Evolutionary conservation across 73 alveolate species (phyloP).

Genomic region (Urostyla sp.): DNA sequence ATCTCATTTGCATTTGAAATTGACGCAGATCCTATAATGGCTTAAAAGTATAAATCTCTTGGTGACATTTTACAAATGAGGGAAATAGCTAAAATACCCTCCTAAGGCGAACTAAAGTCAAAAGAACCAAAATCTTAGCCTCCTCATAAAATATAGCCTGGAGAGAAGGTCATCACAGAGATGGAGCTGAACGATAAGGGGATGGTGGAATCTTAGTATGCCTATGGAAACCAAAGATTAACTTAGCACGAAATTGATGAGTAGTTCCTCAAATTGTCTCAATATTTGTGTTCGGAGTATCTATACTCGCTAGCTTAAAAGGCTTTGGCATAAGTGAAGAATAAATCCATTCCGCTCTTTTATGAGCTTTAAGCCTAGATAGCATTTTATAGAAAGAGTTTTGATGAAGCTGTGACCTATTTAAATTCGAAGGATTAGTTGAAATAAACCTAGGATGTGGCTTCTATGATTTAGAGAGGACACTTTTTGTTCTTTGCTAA

Average conservation of each 20-base stretch:
- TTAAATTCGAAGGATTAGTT: conserved; percentile 56
- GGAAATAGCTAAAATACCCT: conserved; percentile 53
- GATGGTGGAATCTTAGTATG: conserved; percentile 1
- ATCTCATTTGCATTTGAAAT: conserved; percentile 59
- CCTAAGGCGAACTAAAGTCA: conserved; percentile 51
- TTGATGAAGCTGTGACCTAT: conserved; percentile 73
- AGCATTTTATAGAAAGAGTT: conserved; percentile 68
- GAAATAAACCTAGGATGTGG: conserved; percentile 67
- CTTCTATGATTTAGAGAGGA: conserved; percentile 70
- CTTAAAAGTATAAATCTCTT: conserved; percentile 70
- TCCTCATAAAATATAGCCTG: conserved; percentile 12
- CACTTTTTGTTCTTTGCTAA: conserved; percentile 74
- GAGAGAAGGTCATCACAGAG: not conserved
- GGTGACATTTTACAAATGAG: conserved; percentile 74
- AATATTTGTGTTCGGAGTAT: conserved; percentile 30
- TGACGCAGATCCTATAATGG: conserved; percentile 62
- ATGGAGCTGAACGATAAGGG: conserved; percentile 1
- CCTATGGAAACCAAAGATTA: not conserved
- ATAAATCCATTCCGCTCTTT: conserved; percentile 2
- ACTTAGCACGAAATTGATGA: conserved; percentile 44
- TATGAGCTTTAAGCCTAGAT: conserved; percentile 64
- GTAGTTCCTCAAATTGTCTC: conserved; percentile 32
- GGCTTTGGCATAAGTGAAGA: conserved; percentile 1
- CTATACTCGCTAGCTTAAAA: conserved; percentile 38
- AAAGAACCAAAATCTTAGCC: conserved; percentile 38